phyloP scores from a whole-genome alignment of 1,139 yeast species.

The Geotrichum restrictum region DNA sequence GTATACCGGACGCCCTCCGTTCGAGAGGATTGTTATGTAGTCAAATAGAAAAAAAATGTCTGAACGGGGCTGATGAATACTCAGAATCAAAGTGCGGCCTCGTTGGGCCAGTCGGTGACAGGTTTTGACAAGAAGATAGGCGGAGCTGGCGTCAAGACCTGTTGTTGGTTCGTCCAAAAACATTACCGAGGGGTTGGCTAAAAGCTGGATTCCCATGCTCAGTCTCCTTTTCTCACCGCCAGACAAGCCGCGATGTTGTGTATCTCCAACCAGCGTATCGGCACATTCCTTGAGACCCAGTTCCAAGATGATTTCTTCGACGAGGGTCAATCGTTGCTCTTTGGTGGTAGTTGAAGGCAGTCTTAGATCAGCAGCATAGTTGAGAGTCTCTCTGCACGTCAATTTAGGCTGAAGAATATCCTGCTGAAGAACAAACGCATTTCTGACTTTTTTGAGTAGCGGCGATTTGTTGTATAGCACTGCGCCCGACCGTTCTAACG shows the following conservation, averaged over 20 bases:
- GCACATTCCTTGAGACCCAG: conserved; percentile 61
- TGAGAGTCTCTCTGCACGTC: conserved; percentile 66
- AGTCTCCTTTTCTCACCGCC: conserved; percentile 85
- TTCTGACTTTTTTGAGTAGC: conserved; percentile 39
- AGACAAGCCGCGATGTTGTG: conserved; percentile 54
- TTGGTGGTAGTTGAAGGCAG: conserved; percentile 45
- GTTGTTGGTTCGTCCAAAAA: conserved; percentile 89
- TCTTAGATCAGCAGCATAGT: conserved; percentile 67
- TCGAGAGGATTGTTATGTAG: conserved; percentile 62
- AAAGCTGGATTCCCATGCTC: conserved; percentile 71
- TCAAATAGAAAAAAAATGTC: conserved; percentile 71
- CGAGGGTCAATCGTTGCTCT: conserved; percentile 47
- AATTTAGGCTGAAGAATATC: conserved; percentile 69
- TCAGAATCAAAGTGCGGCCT: conserved; percentile 69
- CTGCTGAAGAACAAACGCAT: conserved; percentile 74
- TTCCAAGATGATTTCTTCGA: conserved; percentile 55
- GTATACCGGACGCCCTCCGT: conserved; percentile 61
- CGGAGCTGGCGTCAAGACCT: conserved; percentile 77
- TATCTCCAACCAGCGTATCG: conserved; percentile 53
- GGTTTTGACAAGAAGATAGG: conserved; percentile 60
- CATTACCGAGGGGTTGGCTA: conserved; percentile 69
- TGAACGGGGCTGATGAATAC: conserved; percentile 82
- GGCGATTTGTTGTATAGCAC: conserved; percentile 43
- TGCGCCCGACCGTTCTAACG: conserved; percentile 31
- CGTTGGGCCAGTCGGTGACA: conserved; percentile 54